Percentiles rank a stretch among this genome's conserved stretches.
Evolutionary conservation across 495 filamentous ascomycete species (phyloP).

Genomic region (Collariella sp.): DNA sequence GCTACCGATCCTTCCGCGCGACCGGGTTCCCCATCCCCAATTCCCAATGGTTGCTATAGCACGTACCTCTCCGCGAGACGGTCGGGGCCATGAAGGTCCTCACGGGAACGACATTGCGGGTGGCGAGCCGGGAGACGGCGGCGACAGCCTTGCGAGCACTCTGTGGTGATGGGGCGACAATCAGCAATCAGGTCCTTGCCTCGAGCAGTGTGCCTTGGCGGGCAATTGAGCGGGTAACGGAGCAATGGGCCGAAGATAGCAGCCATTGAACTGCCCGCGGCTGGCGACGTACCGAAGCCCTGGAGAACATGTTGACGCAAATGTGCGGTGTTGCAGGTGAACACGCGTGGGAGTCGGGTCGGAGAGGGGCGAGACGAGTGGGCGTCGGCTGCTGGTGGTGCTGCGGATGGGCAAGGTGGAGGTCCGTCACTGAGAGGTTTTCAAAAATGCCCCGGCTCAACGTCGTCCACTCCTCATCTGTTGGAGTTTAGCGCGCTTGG

Average conservation of each 20-base stretch:
- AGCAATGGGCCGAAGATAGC: background rate
- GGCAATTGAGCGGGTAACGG: background rate
- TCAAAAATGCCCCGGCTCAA: conserved; percentile 24
- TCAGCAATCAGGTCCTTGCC: background rate
- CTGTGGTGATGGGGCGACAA: conserved; percentile 21
- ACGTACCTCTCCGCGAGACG: conserved; percentile 63
- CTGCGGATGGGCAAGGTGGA: conserved; percentile 22
- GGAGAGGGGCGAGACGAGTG: conserved; percentile 12
- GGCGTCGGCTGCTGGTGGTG: conserved; percentile 16
- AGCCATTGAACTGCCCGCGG: background rate
- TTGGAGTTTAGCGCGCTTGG: conserved; percentile 15
- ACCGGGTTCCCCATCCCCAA: background rate
- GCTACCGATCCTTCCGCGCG: conserved; percentile 6
- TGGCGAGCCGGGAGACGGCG: conserved; percentile 56
- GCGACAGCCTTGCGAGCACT: conserved; percentile 69
- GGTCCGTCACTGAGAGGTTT: conserved; percentile 33
- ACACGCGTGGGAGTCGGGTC: conserved; percentile 14
- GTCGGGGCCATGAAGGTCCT: conserved; percentile 78
- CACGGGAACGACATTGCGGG: conserved; percentile 60
- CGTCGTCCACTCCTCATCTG: conserved; percentile 8
- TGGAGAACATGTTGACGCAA: conserved; percentile 53
- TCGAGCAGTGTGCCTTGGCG: background rate
- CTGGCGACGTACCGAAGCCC: conserved; percentile 52
- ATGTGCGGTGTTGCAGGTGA: conserved; percentile 26
- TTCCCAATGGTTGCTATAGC: background rate